phyloP scores from a whole-genome alignment of 1,284 basidiomycete genomes.

The Austroboletus novae-zelandiae region DNA sequence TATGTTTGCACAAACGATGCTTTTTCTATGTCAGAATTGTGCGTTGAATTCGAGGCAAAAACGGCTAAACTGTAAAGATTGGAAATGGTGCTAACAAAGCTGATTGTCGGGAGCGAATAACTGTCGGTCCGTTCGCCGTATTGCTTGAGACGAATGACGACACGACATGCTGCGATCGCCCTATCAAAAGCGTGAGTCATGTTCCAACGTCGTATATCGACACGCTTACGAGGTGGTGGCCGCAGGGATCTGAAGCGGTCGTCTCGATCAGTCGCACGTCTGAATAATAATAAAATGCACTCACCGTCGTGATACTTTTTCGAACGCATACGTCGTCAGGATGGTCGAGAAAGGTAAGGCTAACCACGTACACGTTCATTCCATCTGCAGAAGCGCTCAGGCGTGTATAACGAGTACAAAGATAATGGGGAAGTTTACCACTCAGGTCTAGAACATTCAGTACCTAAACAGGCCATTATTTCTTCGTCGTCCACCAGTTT shows the following conservation, averaged over 20 bases:
- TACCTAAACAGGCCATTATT: slow-evolving; percentile 15
- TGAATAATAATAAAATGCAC: neutral
- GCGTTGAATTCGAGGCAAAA: neutral
- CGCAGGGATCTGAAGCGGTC: too few relatives aligned
- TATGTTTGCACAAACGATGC: slow-evolving; percentile 8
- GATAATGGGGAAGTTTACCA: slow-evolving; percentile 11
- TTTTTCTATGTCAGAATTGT: slow-evolving; percentile 20
- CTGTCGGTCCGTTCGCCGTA: slow-evolving; percentile 26
- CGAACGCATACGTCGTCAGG: slow-evolving; percentile 1
- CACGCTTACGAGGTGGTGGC: slow-evolving; percentile 56
- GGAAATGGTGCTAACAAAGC: slow-evolving; percentile 18
- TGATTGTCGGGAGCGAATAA: slow-evolving; percentile 20
- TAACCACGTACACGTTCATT: slow-evolving; percentile 26
- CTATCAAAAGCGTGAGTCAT: slow-evolving; percentile 12
- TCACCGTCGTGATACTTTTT: slow-evolving; percentile 26
- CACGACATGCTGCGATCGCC: slow-evolving; percentile 52
- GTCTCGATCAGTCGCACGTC: neutral
- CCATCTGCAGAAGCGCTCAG: slow-evolving; percentile 16
- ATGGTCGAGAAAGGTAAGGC: neutral
- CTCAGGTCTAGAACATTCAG: slow-evolving; percentile 27
- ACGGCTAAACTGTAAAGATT: slow-evolving; percentile 19
- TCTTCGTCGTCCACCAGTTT: neutral
- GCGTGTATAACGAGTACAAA: neutral
- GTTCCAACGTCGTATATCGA: neutral
- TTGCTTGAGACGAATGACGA: slow-evolving; percentile 60